Base-by-base conservation (phyloP, 1,284 basidiomycete genomes). In the Moesziomyces parantarcticus region DNA sequence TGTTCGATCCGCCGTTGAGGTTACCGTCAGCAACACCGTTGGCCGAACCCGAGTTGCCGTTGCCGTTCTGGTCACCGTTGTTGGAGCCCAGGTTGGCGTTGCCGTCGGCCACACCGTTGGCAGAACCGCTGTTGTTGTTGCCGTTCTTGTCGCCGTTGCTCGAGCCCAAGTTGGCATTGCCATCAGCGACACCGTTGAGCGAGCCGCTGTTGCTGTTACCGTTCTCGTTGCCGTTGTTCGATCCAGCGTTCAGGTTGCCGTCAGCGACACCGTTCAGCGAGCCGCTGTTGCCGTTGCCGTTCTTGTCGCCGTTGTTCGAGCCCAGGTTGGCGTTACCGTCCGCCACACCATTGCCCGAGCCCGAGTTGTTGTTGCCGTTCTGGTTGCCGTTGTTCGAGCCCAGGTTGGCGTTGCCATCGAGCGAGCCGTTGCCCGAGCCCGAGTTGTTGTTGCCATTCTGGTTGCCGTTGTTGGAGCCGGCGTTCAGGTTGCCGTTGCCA, bases 11-110 rank as follows among this genome's bases (percentile, higher is more conserved):
- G 20, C 44, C 36, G 54, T 67, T 67, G n/a, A 56, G 25, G 50
- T 67, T 66, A 2, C 63, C 63, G 26, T 50, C 52, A 11, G 41
- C 52, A 11, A 59, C 53, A 40, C 63, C 63, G 58, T 66, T 60
- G 45, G 21, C 39, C 4, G 52, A 20, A 13, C 63, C 63, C 6
- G 48, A 29, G 53, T 66, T 66, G 42, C 39, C 16, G 53, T 66
- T 60, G 25, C 63, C 63, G 21, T 55, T 59, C 39, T 66, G 22
- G 34, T 43, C 36, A 18, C 63, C 63, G 29, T 60, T 66, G 49
- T 49, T 36, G 18, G 36, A 47, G 13, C 63, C 58, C 21, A 51
- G 13, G 53, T 66, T 66, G 29, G 8, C 43, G 21, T 58, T 59
- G 36, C 62, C 62, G 11, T 53, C 51, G 13, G 36, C 58, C 20